Evolutionary conservation across 2,329 filamentous ascomycete genomes (phyloP).

Genomic region (Cordyceps farinosa): DNA sequence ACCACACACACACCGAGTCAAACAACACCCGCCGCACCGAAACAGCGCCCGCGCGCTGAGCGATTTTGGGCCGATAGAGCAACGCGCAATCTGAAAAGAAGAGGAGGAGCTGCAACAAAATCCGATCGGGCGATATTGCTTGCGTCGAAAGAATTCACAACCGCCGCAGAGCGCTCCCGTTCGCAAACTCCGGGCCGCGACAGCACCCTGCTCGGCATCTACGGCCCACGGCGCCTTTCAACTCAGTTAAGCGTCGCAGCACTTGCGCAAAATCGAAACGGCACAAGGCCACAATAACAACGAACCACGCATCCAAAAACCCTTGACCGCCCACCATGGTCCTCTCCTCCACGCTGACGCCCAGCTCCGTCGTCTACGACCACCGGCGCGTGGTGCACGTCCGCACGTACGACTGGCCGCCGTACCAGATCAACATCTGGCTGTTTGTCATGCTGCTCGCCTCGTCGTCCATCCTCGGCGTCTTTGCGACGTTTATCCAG

Average conservation of each 20-base stretch:
- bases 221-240: no score
- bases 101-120: no score
- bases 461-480: conserved; percentile 56
- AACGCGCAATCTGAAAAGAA: no score
- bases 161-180: no score
- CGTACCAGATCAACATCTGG: conserved; percentile 64
- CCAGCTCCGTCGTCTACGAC: conserved; percentile 42
- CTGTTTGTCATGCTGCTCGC: conserved; percentile 62
- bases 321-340: conserved; percentile 21
- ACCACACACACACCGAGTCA: no score
- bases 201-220: no score
- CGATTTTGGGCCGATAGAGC: no score
- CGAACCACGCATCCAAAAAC: neutral
- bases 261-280: neutral
- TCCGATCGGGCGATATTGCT: no score
- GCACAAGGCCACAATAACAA: neutral
- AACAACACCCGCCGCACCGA: no score
- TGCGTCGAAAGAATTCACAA: no score
- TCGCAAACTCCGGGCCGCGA: no score
- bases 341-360: conserved; percentile 34
- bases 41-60: no score
- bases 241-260: neutral
- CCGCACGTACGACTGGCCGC: conserved; percentile 65
- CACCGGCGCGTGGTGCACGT: conserved; percentile 43
- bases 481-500: conserved; percentile 58